Evolutionary conservation across 805 yeast genomes (phyloP), one percentile per base, ranked within the genome.

Genomic region (Monosporozyma aquatica): DNA sequence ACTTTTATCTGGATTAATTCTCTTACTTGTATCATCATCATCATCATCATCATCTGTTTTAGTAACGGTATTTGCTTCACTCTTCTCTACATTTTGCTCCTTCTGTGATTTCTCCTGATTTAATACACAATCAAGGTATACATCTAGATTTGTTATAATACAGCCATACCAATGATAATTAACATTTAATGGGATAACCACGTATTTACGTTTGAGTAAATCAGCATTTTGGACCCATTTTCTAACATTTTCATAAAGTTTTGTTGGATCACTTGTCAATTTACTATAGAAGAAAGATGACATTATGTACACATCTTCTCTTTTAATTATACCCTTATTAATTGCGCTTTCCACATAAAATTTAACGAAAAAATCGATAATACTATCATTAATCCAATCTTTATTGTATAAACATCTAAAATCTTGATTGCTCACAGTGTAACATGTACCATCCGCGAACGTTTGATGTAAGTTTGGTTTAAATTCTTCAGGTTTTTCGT

Each of bases 131-230:
- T 49, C 33, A 20, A 55, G 33, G 15, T 59, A 47, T 15, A 41
- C 55, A 50, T 39, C 75, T 67, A 53, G 76, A 65, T 46, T 81
- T 72, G 44, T 76, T 4, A 90, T 74, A 4, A 90, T 73, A 22
- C 85, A 80, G 37, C 89, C 79, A 56, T 79, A 85, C 98, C 98
- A 92, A 64, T 92, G 98, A 30, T 75, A 67, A 32, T 72, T 72
- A 47, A 80, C 84, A 59, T 86, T 85, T 7, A 92, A 79, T 0
- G 98, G 98, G 9, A 90, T 69, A 2, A 89, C 71, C 2, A 87
- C 66, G 52, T 71, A 76, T 36, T 75, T 72, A 53, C 71, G 80
- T 15, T 66, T 67, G 60, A 78, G 71, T 2, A 80, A 59, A 47
- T 86, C 82, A 7, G 82, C 62, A 49, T 81, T 81, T 35, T 72